A percentile compares a stretch with the other conserved stretches of the same genome.
Evolutionary conservation across 441 rosid genomes (phyloP).

Genomic region (Adansonia madagascariensis): DNA sequence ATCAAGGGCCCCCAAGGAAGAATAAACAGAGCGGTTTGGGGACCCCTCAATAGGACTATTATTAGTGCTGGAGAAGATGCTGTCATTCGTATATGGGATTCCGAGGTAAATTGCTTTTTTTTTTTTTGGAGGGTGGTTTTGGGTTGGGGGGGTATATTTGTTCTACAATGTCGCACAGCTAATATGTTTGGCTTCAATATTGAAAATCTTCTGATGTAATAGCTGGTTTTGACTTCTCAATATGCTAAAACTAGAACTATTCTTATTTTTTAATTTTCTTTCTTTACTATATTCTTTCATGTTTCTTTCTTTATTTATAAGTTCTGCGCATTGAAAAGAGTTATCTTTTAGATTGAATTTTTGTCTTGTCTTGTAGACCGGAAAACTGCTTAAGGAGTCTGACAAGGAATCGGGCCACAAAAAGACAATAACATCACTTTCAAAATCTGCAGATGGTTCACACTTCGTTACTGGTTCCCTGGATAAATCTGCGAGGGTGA

Average conservation of each 20-base stretch:
- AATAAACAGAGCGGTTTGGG: conserved; percentile 94
- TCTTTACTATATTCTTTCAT: not conserved
- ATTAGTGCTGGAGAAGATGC: conserved; percentile 92
- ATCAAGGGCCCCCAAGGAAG: conserved; percentile 80
- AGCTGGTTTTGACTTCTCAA: not conserved
- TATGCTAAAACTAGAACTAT: not conserved
- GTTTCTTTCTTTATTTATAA: not conserved
- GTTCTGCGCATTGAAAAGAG: not conserved
- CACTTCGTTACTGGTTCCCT: conserved; percentile 85
- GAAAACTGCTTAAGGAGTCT: conserved; percentile 69
- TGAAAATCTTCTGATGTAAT: not conserved
- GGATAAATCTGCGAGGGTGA: conserved; percentile 92
- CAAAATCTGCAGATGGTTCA: conserved; percentile 75
- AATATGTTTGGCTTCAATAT: not conserved
- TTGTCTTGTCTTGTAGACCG: conserved; percentile 55
- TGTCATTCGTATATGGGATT: conserved; percentile 81
- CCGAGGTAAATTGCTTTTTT: conserved; percentile 55
- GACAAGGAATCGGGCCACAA: conserved; percentile 76
- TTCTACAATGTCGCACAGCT: not conserved
- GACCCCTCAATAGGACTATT: conserved; percentile 78
- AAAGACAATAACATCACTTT: conserved; percentile 74
- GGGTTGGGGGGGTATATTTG: no score
- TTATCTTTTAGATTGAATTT: conserved; percentile 7
- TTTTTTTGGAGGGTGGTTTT: no score
- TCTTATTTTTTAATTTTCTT: not conserved